Conservation (phyloP, 2,329 filamentous ascomycete genomes). For the Onygena corvina region DNA sequence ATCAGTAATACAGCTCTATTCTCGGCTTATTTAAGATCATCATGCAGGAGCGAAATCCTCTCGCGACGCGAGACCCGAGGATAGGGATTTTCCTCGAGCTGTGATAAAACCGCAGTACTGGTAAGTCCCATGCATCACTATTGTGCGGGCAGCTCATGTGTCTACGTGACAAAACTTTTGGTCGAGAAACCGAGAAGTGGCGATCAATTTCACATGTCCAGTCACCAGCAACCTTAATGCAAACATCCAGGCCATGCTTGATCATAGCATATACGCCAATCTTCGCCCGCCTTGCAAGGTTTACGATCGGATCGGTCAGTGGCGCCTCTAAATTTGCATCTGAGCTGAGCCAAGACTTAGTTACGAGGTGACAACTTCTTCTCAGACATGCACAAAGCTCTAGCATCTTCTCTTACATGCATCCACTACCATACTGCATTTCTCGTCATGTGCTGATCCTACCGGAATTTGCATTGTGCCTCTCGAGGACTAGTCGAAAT, state of each 20-base stretch:
- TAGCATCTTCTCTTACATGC: not conserved
- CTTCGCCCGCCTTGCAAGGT: not conserved
- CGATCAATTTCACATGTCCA: not conserved
- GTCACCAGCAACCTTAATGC: not conserved
- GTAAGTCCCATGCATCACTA: conserved; percentile 2
- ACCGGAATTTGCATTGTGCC: not conserved
- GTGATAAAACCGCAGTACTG: not conserved
- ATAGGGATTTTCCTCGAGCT: not conserved
- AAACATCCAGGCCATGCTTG: not conserved
- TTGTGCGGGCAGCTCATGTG: not conserved
- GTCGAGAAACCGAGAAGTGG: not conserved
- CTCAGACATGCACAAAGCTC: not conserved
- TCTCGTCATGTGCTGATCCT: conserved; percentile 5
- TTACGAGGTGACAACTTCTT: no score
- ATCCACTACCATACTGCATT: not conserved
- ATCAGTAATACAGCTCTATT: not conserved
- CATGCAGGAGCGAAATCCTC: not conserved
- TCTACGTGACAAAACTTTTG: not conserved
- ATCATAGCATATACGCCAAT: not conserved
- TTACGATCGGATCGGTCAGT: not conserved
- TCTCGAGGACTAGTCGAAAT: not conserved
- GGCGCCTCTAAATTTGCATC: not conserved
- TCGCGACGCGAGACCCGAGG: not conserved
- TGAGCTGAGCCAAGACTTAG: conserved; percentile 5
- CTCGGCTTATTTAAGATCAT: not conserved